Evolutionary conservation across 2,329 filamentous ascomycete species (phyloP).

Genomic region (Ascochyta lentis): DNA sequence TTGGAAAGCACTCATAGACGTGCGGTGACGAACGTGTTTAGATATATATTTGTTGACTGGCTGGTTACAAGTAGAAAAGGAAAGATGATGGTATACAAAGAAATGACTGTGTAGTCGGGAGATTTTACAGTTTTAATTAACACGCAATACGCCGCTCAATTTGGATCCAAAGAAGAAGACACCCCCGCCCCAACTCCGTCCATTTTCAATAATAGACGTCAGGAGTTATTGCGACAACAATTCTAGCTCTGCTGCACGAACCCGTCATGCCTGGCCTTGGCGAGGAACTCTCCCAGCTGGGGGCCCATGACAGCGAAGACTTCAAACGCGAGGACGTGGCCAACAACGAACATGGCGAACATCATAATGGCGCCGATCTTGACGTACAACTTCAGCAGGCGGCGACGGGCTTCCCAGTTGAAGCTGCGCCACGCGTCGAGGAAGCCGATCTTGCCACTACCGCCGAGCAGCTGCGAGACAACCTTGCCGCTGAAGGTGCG

Average conservation of each 20-base stretch:
- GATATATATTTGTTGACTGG: no score
- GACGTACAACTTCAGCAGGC: slow-evolving; percentile 75
- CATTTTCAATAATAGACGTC: no score
- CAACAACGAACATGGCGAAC: slow-evolving; percentile 56
- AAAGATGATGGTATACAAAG: not conserved
- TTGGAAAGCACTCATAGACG: no score
- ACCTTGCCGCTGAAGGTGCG: slow-evolving; percentile 81
- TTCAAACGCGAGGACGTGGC: slow-evolving; percentile 61
- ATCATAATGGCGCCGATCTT: slow-evolving; percentile 69
- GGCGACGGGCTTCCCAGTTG: slow-evolving; percentile 72
- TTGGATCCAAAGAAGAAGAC: not conserved
- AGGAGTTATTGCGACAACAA: no score
- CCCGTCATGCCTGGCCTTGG: slow-evolving; percentile 26
- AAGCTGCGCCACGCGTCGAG: slow-evolving; percentile 82
- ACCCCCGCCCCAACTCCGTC: not conserved
- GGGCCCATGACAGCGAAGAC: slow-evolving; percentile 56
- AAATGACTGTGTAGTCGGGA: slow-evolving; percentile 11
- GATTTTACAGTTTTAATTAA: not conserved
- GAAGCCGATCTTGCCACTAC: slow-evolving; percentile 73
- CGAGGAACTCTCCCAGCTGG: slow-evolving; percentile 30
- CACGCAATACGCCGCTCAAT: slow-evolving; percentile 1
- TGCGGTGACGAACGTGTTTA: no score
- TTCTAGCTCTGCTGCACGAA: slow-evolving; percentile 10
- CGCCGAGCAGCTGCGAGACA: slow-evolving; percentile 75
- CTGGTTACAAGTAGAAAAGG: not conserved